Evolutionary conservation across 2,329 filamentous ascomycete genomes (phyloP).

Genomic region (Pyrenochaeta sp.): DNA sequence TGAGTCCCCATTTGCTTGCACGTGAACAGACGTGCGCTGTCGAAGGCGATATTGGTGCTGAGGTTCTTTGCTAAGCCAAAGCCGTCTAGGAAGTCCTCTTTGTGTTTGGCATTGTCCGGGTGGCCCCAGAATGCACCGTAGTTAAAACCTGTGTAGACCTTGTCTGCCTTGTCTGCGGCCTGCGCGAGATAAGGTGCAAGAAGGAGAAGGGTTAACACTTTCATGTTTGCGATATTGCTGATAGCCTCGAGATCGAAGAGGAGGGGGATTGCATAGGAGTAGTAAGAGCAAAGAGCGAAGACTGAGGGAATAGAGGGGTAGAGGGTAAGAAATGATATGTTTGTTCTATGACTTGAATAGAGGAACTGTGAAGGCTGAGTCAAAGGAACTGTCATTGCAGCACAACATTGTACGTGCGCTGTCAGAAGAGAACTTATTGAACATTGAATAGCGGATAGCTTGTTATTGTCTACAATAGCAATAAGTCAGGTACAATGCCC

Average conservation of each 20-base stretch:
- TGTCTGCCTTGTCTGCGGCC: constrained; percentile 16
- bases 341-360: too few relatives aligned
- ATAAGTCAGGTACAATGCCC: too few relatives aligned
- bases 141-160: constrained; percentile 37
- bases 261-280: not conserved
- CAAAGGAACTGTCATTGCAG: too few relatives aligned
- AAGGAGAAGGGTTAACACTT: constrained; percentile 1
- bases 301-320: too few relatives aligned
- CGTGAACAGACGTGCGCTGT: constrained; percentile 74
- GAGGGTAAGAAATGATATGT: too few relatives aligned
- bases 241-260: not conserved
- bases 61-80: constrained; percentile 34
- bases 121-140: constrained; percentile 36
- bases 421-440: not conserved
- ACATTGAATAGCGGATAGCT: too few relatives aligned
- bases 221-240: constrained; percentile 8
- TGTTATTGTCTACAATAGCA: too few relatives aligned
- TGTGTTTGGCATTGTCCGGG: constrained; percentile 21
- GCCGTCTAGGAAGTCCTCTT: constrained; percentile 28
- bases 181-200: constrained; percentile 8
- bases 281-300: too few relatives aligned
- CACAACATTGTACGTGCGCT: not conserved
- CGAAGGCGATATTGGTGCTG: constrained; percentile 63
- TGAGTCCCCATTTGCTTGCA: constrained; percentile 57
- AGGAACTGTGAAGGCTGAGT: too few relatives aligned